Evolutionary conservation across 306 rosid species (phyloP), one percentile per base, ranked within the genome.

Genomic region (Echinosophora koreensis): DNA sequence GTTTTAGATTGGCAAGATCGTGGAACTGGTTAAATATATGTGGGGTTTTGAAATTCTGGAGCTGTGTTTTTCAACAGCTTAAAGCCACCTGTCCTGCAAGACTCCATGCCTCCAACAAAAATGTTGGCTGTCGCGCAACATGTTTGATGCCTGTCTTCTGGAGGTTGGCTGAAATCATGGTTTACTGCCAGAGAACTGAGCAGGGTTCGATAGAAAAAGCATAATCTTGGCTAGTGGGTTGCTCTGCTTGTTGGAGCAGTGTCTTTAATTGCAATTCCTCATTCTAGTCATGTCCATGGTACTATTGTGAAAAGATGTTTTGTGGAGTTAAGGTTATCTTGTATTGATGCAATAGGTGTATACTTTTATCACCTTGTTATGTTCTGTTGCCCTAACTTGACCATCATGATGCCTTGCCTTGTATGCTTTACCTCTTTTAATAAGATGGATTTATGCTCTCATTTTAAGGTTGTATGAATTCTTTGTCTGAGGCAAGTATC

Each of bases 21-120:
- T 71, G 81, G 78, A 73, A 82, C 77, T 81, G 80, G 68, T 81
- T 78, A 74, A 71, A 42, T 77, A 63, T 74, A 5, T 42, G 54
- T 42, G 85, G 81, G 52, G 85, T 85, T 84, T 66, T 63, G 66
- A 56, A 73, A 73, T 76, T 73, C 61, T 35, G 81, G 81, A 74
- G 78, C 80, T 80, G 84, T 41, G 64, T 41, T 74, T 22, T 22
- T 22, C 22, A 22, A 22, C 22, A 22, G 22, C 22, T 22, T 22
- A 22, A 22, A 22, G 22, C 22, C 22, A 22, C 22, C 22, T 22
- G 22, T 22, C 78, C 87, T 82, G 81, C 84, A 66, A 57, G 75
- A 22, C 58, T 49, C 2, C 77, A 8, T 57, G 79, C 62, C 12
- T 46, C 34, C 64, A 62, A 60, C 72, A 67, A 58, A 59, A 32